Evolutionary conservation across 306 rosid species (phyloP), one percentile per base, ranked within the genome.

Genomic region (Fragaria ananassa): DNA sequence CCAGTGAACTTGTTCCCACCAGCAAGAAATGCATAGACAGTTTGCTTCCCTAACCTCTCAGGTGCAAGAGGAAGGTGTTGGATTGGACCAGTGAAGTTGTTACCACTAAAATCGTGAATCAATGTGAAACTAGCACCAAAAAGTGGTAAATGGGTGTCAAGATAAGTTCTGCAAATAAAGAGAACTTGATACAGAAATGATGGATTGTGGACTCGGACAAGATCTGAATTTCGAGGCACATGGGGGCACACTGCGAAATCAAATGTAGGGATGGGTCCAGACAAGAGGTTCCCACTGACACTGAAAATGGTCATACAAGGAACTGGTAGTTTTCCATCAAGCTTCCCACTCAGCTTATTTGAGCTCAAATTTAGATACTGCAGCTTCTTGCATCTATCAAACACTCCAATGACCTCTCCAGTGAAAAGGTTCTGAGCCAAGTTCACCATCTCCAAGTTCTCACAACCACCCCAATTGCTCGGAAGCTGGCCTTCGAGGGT

Each of bases 21-120:
- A 78, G 78, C 81, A 41, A 84, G 74, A 78, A 81, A 81, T 34
- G 79, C 87, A 61, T 81, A 80, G 25, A 49, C 69, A 39, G 70
- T 60, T 42, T 21, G 49, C 35, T 74, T 82, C 71, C 58, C 72
- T 57, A 69, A 49, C 41, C 70, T 47, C 27, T 69, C 72, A 1
- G 39, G 75, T 37, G 79, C 71, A 27, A 69, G 15, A 25, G 76
- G 75, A 71, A 80, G 72, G 73, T 74, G 54, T 78, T 70, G 63
- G 61, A 71, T 70, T 25, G 78, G 82, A 46, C 85, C 87, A 27
- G 57, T 54, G 78, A 84, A 84, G 78, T 76, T 81, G 84, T 84
- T 84, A 72, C 78, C 72, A 45, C 87, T 71, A 74, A 84, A 74
- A 81, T 84, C 71, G 8, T 84, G 87, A 68, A 75, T 27, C 66